Evolutionary conservation across 768 basidiomycete species (phyloP), one percentile per base, ranked within the genome.

Genomic region (Strobilomyces dryophilus): DNA sequence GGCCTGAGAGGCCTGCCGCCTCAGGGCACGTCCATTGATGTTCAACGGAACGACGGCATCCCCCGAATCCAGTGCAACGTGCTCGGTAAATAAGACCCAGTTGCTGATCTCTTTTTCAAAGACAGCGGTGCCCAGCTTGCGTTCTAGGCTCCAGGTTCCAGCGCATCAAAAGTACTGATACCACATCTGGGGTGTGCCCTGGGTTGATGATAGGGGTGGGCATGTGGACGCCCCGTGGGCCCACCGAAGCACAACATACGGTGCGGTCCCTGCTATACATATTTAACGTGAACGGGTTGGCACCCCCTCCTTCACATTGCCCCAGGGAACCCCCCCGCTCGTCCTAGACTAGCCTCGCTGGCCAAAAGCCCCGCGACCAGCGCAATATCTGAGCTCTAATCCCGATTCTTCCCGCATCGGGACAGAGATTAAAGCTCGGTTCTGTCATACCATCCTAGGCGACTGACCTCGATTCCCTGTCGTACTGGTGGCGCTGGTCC

Each of bases 141-240:
- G 24, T 26, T 48, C 46, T 44, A 53, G 46, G 26, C 47, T 8
- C 27, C 37, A 42, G 43, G 35, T 14, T 44, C 15, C 12, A 36
- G 35, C 35, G 35, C 35, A 36, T 36, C 35, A 36, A 36, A 36
- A 34, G 10, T 10, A 10, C 32, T 34, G 32, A 34, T 34, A 3
- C 3, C 15, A 36, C 18, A 48, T 47, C 42, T 34, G 32, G 47
- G 55, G 52, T 36, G 21, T 32, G 9, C 45, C 47, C 36, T 20
- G 2, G 34, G 12, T 15, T 15, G 17, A 5, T 55, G 35, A 47
- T 45, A 11, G 31, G 58, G 54, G 54, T 60, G 59, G 54, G 29
- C 59, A 60, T 53, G 59, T 51, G 59, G 49, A 2, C 54, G 42
- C 47, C 53, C 47, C 47, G 36, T 40, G 39, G 40, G n/a, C n/a